Conservation (phyloP, 495 filamentous ascomycete species). For the Xylaria cubensis region DNA sequence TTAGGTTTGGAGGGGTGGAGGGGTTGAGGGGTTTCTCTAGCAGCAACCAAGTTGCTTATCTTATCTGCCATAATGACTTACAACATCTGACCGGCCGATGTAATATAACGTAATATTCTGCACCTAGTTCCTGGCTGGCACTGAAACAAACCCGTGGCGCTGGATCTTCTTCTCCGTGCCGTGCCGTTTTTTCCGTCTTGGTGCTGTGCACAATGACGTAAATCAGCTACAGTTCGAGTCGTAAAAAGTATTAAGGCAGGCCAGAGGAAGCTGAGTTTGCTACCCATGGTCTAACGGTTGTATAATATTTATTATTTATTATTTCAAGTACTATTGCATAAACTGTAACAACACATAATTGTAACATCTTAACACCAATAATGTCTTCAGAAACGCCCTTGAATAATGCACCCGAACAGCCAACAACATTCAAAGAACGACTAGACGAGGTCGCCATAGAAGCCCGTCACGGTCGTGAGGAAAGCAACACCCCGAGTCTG, state of each 20-base stretch:
- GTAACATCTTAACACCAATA: background rate
- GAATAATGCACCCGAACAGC: background rate
- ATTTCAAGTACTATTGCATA: background rate
- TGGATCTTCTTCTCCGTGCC: background rate
- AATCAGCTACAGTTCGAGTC: background rate
- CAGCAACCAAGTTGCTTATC: background rate
- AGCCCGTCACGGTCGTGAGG: background rate
- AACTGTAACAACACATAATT: background rate
- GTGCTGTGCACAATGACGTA: slow-evolving; percentile 21
- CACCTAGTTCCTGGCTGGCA: too few species aligned
- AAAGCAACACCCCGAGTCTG: background rate
- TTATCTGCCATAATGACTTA: background rate
- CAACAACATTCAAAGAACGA: slow-evolving; percentile 16
- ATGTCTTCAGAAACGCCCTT: slow-evolving; percentile 3
- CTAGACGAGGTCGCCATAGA: slow-evolving; percentile 17
- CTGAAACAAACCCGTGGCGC: background rate
- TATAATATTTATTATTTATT: too few species aligned
- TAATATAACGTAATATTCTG: too few species aligned
- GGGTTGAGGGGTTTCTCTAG: slow-evolving; percentile 27
- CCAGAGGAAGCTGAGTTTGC: background rate
- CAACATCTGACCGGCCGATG: too few species aligned
- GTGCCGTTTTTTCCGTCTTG: slow-evolving; percentile 18
- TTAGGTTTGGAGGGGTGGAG: slow-evolving; percentile 20
- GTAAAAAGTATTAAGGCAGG: background rate
- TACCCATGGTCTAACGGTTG: too few species aligned